phyloP scores from a whole-genome alignment of 139 green algal genomes.

The Coelastrella sp. region DNA sequence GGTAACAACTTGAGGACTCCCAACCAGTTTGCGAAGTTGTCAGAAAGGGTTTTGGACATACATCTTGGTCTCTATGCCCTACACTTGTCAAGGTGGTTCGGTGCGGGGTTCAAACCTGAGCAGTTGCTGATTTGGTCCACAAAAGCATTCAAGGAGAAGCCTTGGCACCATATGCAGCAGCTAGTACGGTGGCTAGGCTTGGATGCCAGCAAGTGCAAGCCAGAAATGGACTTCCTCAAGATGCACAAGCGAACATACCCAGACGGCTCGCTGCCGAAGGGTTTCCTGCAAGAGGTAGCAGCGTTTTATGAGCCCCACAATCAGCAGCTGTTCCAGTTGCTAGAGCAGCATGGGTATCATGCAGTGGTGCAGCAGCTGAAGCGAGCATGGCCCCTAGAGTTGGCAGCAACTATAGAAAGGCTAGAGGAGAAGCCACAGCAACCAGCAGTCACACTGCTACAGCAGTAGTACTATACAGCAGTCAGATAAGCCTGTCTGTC shows the following conservation, averaged over 20 bases:
- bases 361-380: slow-evolving; percentile 1
- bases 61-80: not conserved
- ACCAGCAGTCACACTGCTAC: not conserved
- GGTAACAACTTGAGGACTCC: not conserved
- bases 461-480: not conserved
- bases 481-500: no score
- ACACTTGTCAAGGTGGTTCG: slow-evolving; percentile 18
- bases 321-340: slow-evolving; percentile 13
- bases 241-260: slow-evolving; percentile 24
- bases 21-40: slow-evolving; percentile 1
- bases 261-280: not conserved
- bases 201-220: not conserved
- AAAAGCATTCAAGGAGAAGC: slow-evolving; percentile 12
- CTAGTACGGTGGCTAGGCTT: slow-evolving; percentile 24
- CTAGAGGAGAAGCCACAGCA: not conserved
- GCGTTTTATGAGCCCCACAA: slow-evolving; percentile 13
- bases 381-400: slow-evolving; percentile 12
- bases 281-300: slow-evolving; percentile 6
- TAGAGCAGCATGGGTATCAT: slow-evolving; percentile 5
- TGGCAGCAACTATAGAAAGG: not conserved
- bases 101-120: not conserved
- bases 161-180: slow-evolving; percentile 13
- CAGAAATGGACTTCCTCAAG: not conserved
- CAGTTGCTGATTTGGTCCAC: slow-evolving; percentile 37
- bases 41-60: not conserved